Base-by-base conservation (phyloP, 495 filamentous ascomycete species). In the Talaromyces borbonicus region DNA sequence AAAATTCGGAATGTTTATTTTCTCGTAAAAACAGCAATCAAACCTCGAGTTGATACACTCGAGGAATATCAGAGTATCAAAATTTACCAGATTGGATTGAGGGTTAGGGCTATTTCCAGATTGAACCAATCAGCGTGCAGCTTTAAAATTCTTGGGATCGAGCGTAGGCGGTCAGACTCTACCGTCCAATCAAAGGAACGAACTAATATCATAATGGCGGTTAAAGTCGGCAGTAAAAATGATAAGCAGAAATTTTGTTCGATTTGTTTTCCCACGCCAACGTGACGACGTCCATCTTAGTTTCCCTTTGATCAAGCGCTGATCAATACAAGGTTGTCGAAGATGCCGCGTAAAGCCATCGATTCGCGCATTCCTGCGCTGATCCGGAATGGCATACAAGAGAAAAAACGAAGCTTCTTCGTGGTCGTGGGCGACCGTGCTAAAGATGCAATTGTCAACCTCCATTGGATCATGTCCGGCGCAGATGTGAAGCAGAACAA, bases 381-480 rank as follows among this genome's bases (percentile, higher is more conserved):
- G 43, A 90, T 99, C 53, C 84, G 85, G 58, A 99, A 99, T 84
- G 84, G 87, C 46, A 76, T 92, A 41, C 87, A 94, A 66, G 87
- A 95, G 61, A 95, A 95, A 74, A 96, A 97, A 69, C 79, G 93
- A 55, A 92, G 85, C 66, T 95, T 99, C 70, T 90, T 99, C 64
- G 84, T 97, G 43, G 78, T 99, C 4, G 93, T 99, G 19, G 93
- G 93, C 45, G 93, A 99, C 60, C 80, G 81, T 47, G 83, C 90
- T 48, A 99, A 99, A 65, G 93, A 97, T 77, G 89, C 90, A 49
- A 97, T 97, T 58, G 84, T 96, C 38, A 80, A 96, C 59, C 73
- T 99, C 27, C 89, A 97, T 65, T 87, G 90, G 56, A 93, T 99
- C 55, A 82, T 95, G 69, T 87, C 88, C 38, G 83, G 77, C 53